Base-by-base conservation (phyloP, 371 early-diverging fungal genomes). In the Actinomortierella wolfii region DNA sequence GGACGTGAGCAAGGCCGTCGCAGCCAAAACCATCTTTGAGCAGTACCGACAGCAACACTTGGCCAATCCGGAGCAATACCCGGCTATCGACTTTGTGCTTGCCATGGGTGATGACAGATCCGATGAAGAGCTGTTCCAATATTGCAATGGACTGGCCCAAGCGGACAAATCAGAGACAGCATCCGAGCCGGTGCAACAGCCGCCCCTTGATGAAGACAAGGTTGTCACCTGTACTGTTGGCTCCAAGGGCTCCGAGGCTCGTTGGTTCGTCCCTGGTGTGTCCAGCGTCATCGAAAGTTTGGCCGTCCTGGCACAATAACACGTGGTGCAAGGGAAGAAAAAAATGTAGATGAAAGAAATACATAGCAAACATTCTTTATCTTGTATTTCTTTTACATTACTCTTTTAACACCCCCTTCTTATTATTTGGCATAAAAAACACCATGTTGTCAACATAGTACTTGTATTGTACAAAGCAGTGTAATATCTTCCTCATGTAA, bases 81-180 rank as follows among this genome's bases (percentile, higher is more conserved):
- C 77, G 42, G 78, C 80, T 1, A 64, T 79, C 28, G 92, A 92
- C 55, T 90, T 91, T 67, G 79, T 91, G 15, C 68, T 94, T 14
- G 77, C 85, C n/a, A 77, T 91, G 43, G 93, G 95, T 11, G 90
- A 92, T 57, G 93, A 93, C 64, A 82, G 92, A 13, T 81, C 92
- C 11, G 93, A 93, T 51, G 95, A 94, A 77, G 90, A 87, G 52
- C 88, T 93, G 90, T 94, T 94, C 78, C 81, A 79, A 42, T 87
- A 81, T 51, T 75, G 91, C 18, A 83, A 86, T 53, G 83, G 84
- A 42, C 75, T 83, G 48, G 68, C 82, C 41, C 54, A 63, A 2
- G 44, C n/a, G n/a, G 20, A 44, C n/a, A 20, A 44, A 2, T 15
- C 3, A 20, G 44, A 13, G 3, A n/a, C 44, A 13, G 44, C 34